Evolutionary conservation across 2,329 filamentous ascomycete genomes (phyloP).

Genomic region (Scytalidium lignicola): DNA sequence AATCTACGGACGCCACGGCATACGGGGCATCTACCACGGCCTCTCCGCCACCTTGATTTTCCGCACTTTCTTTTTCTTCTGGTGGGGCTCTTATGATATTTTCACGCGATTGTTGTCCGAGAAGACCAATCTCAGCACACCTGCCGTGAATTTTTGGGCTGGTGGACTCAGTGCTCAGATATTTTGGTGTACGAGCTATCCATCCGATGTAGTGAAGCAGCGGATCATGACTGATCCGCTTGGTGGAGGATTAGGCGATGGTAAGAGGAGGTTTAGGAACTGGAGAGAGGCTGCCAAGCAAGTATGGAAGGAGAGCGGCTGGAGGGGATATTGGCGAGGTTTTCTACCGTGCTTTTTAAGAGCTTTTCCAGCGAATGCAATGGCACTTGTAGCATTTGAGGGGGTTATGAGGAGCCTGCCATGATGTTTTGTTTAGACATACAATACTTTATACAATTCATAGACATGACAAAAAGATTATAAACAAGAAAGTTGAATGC

Average conservation of each 20-base stretch:
- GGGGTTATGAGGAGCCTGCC: slow-evolving; percentile 69
- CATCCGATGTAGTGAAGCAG: slow-evolving; percentile 91
- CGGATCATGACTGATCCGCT: slow-evolving; percentile 94
- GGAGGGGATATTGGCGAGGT: slow-evolving; percentile 82
- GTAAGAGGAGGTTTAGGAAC: slow-evolving; percentile 59
- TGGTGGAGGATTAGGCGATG: slow-evolving; percentile 63
- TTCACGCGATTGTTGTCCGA: slow-evolving; percentile 64
- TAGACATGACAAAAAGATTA: too few species aligned
- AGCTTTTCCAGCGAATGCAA: slow-evolving; percentile 92
- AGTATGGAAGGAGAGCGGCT: slow-evolving; percentile 72
- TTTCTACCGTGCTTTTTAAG: slow-evolving; percentile 91
- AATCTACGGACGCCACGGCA: slow-evolving; percentile 65
- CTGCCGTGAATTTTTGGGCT: slow-evolving; percentile 94
- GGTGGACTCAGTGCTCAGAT: slow-evolving; percentile 88
- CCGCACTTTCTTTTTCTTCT: slow-evolving; percentile 92
- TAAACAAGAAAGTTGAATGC: too few species aligned
- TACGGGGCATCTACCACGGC: slow-evolving; percentile 80
- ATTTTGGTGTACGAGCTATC: slow-evolving; percentile 92
- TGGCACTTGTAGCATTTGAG: slow-evolving; percentile 91
- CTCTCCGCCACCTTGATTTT: slow-evolving; percentile 82
- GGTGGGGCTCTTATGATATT: slow-evolving; percentile 95
- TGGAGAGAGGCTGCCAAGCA: slow-evolving; percentile 78
- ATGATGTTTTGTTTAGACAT: slow-evolving; percentile 2
- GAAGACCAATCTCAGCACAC: slow-evolving; percentile 65
- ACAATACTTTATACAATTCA: not conserved